Evolutionary conservation across 768 basidiomycete genomes (phyloP).

Genomic region (Tricholoma saponaceum): DNA sequence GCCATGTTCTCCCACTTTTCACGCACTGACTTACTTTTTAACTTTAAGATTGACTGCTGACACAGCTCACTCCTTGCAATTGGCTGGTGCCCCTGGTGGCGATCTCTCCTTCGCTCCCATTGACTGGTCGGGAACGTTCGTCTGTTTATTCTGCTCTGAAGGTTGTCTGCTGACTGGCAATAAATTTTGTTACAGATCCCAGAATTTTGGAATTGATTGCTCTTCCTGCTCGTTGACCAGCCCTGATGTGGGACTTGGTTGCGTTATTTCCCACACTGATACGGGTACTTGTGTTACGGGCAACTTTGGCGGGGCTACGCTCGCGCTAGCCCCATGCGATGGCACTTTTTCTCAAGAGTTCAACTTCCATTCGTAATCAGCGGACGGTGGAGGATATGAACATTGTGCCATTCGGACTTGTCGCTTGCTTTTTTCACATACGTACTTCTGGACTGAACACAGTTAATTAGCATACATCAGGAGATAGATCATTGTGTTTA

Average conservation of each 20-base stretch:
- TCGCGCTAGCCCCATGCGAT: conserved; percentile 1
- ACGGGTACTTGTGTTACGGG: neutral
- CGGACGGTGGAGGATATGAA: neutral
- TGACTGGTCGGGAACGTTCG: neutral
- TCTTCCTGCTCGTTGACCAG: neutral
- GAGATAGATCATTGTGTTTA: no score
- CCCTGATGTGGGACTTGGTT: neutral
- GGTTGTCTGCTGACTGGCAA: neutral
- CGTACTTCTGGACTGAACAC: no score
- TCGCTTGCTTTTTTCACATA: no score
- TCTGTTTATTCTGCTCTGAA: neutral
- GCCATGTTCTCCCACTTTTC: neutral
- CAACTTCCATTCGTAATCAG: neutral
- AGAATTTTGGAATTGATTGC: neutral
- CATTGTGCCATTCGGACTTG: no score
- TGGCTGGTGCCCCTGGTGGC: neutral
- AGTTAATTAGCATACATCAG: no score
- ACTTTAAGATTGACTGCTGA: conserved; percentile 1
- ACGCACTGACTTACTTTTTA: neutral
- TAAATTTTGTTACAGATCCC: neutral
- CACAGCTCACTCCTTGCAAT: neutral
- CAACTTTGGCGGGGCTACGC: neutral
- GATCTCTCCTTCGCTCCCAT: neutral
- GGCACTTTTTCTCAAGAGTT: conserved; percentile 1
- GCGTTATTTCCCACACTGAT: conserved; percentile 1